Conservation (phyloP, 495 filamentous ascomycete species). For the Hypoxylon intermedium region DNA sequence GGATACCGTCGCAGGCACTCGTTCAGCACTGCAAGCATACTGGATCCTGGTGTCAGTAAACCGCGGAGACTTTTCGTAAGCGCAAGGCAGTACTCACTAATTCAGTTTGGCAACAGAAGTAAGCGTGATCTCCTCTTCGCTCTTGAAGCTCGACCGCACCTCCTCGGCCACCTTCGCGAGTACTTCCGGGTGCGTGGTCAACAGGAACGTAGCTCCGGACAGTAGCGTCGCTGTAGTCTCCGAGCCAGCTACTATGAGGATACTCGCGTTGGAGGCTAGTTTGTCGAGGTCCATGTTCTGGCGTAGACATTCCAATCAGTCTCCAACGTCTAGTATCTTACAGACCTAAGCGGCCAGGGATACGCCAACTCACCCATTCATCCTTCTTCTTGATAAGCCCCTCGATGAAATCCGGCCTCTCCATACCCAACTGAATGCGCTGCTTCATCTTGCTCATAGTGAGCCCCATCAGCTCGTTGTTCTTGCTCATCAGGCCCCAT, state of each 20-base stretch:
- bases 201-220: slow-evolving; percentile 58
- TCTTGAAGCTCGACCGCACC: slow-evolving; percentile 58
- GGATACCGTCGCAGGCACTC: slow-evolving; percentile 67
- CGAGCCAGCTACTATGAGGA: slow-evolving; percentile 61
- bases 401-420: slow-evolving; percentile 57
- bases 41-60: not conserved
- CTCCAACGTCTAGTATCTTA: no score
- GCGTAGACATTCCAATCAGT: no score
- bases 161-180: slow-evolving; percentile 57
- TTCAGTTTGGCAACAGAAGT: slow-evolving; percentile 52
- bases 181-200: slow-evolving; percentile 54
- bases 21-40: slow-evolving; percentile 61
- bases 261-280: slow-evolving; percentile 49
- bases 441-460: slow-evolving; percentile 50
- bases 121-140: slow-evolving; percentile 60
- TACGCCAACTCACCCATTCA: slow-evolving; percentile 37
- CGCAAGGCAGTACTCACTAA: slow-evolving; percentile 43
- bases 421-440: slow-evolving; percentile 49
- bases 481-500: slow-evolving; percentile 39
- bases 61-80: not conserved
- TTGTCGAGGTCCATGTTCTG: slow-evolving; percentile 41
- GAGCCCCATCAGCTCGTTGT: slow-evolving; percentile 45
- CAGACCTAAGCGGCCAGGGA: no score
- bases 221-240: slow-evolving; percentile 69
- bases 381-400: slow-evolving; percentile 57